Conservation (phyloP, 768 basidiomycete species). For the Tricholoma flavovirens region DNA sequence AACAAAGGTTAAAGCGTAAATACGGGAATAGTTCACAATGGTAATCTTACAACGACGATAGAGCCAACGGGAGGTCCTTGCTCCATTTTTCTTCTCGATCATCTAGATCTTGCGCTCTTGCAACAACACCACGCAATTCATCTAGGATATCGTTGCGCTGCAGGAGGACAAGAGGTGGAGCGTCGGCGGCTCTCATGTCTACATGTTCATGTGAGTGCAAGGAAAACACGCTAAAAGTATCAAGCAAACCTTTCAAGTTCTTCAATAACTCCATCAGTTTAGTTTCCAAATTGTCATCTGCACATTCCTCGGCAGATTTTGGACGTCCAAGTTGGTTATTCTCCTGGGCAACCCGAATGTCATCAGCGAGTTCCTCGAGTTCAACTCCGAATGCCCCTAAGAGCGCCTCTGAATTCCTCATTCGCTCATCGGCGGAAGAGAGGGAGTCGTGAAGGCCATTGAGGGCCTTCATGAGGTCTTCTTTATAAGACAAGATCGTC, state of each 20-base stretch:
- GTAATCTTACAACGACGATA: conserved; percentile 16
- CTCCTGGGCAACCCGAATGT: conserved; percentile 2
- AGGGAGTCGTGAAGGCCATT: conserved; percentile 18
- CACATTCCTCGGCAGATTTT: conserved; percentile 4
- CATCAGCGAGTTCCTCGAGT: conserved; percentile 21
- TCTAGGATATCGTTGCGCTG: conserved; percentile 17
- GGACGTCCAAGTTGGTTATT: not conserved
- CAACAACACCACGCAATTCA: conserved; percentile 13
- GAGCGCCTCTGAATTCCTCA: conserved; percentile 26
- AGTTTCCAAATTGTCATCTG: conserved; percentile 14
- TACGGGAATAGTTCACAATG: not conserved
- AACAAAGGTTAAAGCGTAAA: not conserved
- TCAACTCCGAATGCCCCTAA: conserved; percentile 30
- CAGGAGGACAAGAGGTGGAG: conserved; percentile 20
- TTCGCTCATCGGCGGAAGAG: conserved; percentile 9
- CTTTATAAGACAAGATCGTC: conserved; percentile 16
- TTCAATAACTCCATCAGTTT: conserved; percentile 12
- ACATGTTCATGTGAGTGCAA: not conserved
- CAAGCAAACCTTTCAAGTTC: conserved; percentile 1
- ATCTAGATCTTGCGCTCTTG: conserved; percentile 4
- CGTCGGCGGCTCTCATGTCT: conserved; percentile 15
- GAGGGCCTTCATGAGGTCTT: conserved; percentile 19
- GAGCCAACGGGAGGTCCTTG: conserved; percentile 8
- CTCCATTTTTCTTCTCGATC: conserved; percentile 14
- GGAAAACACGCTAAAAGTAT: not conserved